Percentiles rank a stretch among this genome's conserved stretches.
phyloP scores from a whole-genome alignment of 169 alveolate genomes.

The Babesia bigemina region DNA sequence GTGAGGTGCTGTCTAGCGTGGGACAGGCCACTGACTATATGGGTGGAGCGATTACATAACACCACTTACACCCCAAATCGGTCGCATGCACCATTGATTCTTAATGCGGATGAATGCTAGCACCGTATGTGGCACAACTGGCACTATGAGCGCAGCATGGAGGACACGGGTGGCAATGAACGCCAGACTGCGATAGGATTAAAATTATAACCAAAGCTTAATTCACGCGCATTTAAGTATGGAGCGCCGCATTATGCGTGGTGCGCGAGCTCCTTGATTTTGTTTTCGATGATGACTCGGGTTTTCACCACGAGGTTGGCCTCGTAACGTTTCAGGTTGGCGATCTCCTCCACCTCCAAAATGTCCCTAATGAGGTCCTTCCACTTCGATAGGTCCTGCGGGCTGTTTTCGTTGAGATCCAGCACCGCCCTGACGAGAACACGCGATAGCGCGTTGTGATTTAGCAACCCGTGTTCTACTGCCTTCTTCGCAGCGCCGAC shows the following conservation, averaged over 20 bases:
- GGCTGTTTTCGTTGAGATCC: constrained; percentile 71
- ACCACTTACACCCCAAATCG: no score
- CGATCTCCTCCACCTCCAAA: constrained; percentile 77
- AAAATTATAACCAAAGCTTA: constrained; percentile 1
- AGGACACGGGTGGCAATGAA: no score
- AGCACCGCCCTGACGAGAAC: constrained; percentile 81
- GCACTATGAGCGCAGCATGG: no score
- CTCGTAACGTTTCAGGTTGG: constrained; percentile 74
- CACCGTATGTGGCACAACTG: no score
- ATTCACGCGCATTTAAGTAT: background rate
- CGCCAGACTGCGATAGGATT: no score
- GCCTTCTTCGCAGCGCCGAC: constrained; percentile 85
- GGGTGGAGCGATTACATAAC: no score
- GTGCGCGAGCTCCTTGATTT: constrained; percentile 74
- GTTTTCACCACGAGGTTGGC: constrained; percentile 75
- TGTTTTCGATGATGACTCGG: constrained; percentile 71
- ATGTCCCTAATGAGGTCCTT: constrained; percentile 77
- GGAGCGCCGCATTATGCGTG: background rate
- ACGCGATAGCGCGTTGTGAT: constrained; percentile 75
- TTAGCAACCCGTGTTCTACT: constrained; percentile 76
- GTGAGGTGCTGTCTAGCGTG: no score
- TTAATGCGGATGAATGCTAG: no score
- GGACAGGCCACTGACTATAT: no score
- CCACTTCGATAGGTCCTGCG: constrained; percentile 78
- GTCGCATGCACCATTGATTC: no score